Percentiles rank a stretch among this genome's conserved stretches.
Evolutionary conservation across 441 rosid genomes (phyloP).

Genomic region (Croton laevigatus): DNA sequence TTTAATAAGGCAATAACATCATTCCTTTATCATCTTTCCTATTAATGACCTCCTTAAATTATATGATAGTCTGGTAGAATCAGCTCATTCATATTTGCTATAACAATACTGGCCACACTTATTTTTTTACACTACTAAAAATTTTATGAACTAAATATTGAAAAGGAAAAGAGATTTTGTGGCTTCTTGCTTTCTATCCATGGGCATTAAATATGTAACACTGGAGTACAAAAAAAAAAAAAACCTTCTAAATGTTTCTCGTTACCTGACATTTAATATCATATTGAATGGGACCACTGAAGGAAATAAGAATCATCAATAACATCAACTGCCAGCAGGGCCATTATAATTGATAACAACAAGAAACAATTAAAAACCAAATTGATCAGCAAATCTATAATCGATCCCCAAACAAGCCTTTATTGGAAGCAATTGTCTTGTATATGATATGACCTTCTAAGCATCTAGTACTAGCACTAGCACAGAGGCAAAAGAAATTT

Average conservation of each 20-base stretch:
- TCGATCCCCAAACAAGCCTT: not conserved
- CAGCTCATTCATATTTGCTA: too few species aligned
- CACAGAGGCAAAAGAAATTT: not conserved
- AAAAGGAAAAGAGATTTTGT: too few species aligned
- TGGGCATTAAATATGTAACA: not conserved
- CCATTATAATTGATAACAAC: not conserved
- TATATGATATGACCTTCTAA: not conserved
- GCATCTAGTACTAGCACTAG: not conserved
- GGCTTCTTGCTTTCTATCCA: not conserved
- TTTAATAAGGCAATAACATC: not conserved
- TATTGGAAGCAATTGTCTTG: not conserved
- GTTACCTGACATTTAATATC: not conserved
- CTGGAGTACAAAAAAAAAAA: too few species aligned
- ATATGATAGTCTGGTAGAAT: not conserved
- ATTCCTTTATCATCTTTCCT: not conserved
- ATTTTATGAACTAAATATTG: not conserved
- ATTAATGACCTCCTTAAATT: not conserved
- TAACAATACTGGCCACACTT: not conserved
- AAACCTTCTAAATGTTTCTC: not conserved
- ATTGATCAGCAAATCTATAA: not conserved
- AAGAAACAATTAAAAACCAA: not conserved
- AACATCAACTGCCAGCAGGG: not conserved
- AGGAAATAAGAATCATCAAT: not conserved
- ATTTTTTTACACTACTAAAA: not conserved
- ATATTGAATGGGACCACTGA: not conserved